Conservation (phyloP, 1,284 basidiomycete genomes). For the Malassezia sympodialis region DNA sequence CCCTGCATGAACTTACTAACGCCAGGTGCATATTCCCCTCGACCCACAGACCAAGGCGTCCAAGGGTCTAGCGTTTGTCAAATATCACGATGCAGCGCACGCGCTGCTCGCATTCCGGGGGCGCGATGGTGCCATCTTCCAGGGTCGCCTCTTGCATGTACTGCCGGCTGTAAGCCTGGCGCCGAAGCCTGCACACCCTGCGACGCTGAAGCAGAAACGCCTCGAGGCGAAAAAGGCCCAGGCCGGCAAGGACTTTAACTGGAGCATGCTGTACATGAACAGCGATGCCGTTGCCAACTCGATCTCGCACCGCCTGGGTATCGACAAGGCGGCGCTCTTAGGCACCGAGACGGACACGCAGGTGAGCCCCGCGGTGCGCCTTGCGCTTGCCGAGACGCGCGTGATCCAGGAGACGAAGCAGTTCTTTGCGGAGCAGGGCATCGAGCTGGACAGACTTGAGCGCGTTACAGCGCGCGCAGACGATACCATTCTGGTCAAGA, state of each 20-base stretch:
- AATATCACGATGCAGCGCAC: slow-evolving; percentile 59
- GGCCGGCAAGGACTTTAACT: slow-evolving; percentile 79
- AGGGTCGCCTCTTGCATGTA: slow-evolving; percentile 82
- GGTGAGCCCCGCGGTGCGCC: slow-evolving; percentile 62
- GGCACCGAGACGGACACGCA: slow-evolving; percentile 49
- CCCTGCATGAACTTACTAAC: slow-evolving; percentile 14
- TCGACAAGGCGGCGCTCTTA: slow-evolving; percentile 75
- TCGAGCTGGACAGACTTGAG: slow-evolving; percentile 51
- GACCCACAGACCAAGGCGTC: slow-evolving; percentile 59
- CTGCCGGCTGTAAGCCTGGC: slow-evolving; percentile 65
- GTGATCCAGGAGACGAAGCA: slow-evolving; percentile 89
- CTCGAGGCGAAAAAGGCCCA: slow-evolving; percentile 60
- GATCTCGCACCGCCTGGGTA: slow-evolving; percentile 67
- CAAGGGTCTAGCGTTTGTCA: slow-evolving; percentile 67
- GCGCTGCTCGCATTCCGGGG: slow-evolving; percentile 67
- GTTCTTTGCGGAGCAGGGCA: slow-evolving; percentile 57
- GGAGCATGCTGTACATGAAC: slow-evolving; percentile 95
- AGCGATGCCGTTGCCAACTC: slow-evolving; percentile 78
- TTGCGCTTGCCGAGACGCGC: slow-evolving; percentile 89
- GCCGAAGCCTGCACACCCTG: slow-evolving; percentile 16
- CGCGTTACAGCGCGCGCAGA: slow-evolving; percentile 48
- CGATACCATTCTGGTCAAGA: slow-evolving; percentile 84
- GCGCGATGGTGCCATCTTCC: slow-evolving; percentile 77
- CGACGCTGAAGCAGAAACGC: slow-evolving; percentile 54
- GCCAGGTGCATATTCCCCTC: slow-evolving; percentile 71